phyloP scores from a whole-genome alignment of 2,329 filamentous ascomycete genomes.

The Exophiala sideris region DNA sequence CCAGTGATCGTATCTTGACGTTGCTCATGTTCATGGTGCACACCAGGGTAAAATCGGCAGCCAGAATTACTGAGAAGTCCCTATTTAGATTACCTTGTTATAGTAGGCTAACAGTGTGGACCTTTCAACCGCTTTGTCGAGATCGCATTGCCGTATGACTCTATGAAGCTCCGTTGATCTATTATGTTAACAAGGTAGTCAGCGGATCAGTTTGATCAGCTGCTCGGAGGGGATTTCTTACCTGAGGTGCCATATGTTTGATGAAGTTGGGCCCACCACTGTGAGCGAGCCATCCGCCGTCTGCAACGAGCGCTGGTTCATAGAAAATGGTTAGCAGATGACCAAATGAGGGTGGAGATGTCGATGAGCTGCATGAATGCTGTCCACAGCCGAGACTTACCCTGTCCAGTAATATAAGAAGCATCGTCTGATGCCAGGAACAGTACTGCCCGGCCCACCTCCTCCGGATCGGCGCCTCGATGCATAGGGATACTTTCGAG shows the following conservation, averaged over 20 bases:
- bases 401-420: slow-evolving; percentile 18
- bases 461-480: slow-evolving; percentile 9
- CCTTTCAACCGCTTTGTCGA: no score
- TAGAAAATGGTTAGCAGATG: slow-evolving; percentile 1
- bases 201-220: background rate
- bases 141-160: no score
- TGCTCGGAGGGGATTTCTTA: background rate
- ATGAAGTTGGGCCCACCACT: slow-evolving; percentile 15
- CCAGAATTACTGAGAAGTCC: no score
- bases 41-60: no score
- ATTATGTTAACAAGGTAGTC: background rate
- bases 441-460: slow-evolving; percentile 12
- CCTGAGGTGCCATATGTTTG: slow-evolving; percentile 6
- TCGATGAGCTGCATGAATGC: background rate
- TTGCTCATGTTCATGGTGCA: no score
- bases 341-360: background rate
- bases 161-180: no score
- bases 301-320: slow-evolving; percentile 10
- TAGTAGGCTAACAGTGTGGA: no score
- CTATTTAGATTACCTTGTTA: no score
- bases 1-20: no score
- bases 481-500: slow-evolving; percentile 16
- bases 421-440: slow-evolving; percentile 15
- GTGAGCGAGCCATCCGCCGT: slow-evolving; percentile 18
- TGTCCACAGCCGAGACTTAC: slow-evolving; percentile 1